Evolutionary conservation across 176 grass and related monocot species (phyloP).

Genomic region (Miscanthus lutarioriparius): DNA sequence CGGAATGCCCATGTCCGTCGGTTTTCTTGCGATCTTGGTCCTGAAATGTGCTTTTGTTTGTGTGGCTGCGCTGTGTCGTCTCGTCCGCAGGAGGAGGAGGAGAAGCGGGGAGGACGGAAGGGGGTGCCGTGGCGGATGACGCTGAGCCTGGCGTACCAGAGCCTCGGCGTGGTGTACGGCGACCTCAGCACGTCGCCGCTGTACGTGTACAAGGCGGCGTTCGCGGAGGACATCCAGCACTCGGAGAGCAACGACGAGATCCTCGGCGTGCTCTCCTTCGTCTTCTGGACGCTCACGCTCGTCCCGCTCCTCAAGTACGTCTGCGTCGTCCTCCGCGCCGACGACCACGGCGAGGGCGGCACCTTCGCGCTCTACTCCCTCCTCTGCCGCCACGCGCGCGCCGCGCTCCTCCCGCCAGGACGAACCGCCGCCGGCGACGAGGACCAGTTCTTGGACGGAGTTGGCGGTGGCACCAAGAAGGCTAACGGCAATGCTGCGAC

Average conservation of each 20-base stretch:
- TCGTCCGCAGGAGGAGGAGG: neutral
- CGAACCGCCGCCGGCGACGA: slow-evolving; percentile 38
- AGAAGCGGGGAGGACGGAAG: neutral
- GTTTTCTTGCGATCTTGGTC: slow-evolving; percentile 29
- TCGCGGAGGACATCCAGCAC: slow-evolving; percentile 98
- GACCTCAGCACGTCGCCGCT: slow-evolving; percentile 95
- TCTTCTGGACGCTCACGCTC: slow-evolving; percentile 99
- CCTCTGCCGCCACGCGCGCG: slow-evolving; percentile 90
- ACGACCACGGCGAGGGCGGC: slow-evolving; percentile 96
- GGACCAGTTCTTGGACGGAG: slow-evolving; percentile 55
- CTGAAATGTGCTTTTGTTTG: neutral
- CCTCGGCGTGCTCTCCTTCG: slow-evolving; percentile 92
- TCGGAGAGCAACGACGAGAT: slow-evolving; percentile 97
- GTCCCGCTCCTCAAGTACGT: slow-evolving; percentile 97
- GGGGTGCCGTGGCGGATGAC: slow-evolving; percentile 73
- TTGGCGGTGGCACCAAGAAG: neutral
- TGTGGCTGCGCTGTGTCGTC: slow-evolving; percentile 7
- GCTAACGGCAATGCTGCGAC: slow-evolving; percentile 31
- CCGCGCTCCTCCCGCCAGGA: slow-evolving; percentile 67
- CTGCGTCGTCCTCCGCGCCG: slow-evolving; percentile 93
- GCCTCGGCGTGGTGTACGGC: slow-evolving; percentile 92
- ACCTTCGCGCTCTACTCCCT: slow-evolving; percentile 99
- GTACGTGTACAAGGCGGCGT: slow-evolving; percentile 96
- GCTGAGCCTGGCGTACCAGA: slow-evolving; percentile 89
- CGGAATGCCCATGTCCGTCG: slow-evolving; percentile 11